Percentiles rank a stretch among this genome's conserved stretches.
These are phyloP conservation scores for Sporisorium exsertum DNA, from an alignment of 1,284 basidiomycete species.

Conservation along the genomic window DNA sequence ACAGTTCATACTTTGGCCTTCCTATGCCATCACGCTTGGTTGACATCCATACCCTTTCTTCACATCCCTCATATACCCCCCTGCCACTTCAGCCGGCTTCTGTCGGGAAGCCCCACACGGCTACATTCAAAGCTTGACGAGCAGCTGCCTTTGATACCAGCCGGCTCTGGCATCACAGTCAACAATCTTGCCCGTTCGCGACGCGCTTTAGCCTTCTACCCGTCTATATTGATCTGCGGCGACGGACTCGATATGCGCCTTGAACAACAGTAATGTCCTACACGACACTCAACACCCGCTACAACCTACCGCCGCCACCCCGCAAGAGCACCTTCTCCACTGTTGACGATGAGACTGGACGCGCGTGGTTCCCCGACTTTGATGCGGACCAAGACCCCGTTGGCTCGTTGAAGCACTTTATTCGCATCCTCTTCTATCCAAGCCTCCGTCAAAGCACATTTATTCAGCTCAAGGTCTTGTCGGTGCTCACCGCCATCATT, in stretches of 20 bases:
- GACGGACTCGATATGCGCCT: not conserved
- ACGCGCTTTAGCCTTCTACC: too few species aligned
- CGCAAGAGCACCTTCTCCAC: slow-evolving; percentile 26
- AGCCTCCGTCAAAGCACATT: slow-evolving; percentile 15
- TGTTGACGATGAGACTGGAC: slow-evolving; percentile 15
- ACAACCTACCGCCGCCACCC: slow-evolving; percentile 24
- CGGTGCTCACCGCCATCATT: slow-evolving; percentile 25
- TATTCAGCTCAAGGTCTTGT: slow-evolving; percentile 38
- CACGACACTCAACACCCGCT: slow-evolving; percentile 24
- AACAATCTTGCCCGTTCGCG: not conserved
- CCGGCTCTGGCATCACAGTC: not conserved
- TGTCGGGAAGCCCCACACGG: too few species aligned
- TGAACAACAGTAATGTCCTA: slow-evolving; percentile 20
- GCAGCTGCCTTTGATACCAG: too few species aligned
- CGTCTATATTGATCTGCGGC: not conserved
- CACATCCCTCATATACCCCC: not conserved
- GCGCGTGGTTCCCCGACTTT: slow-evolving; percentile 43
- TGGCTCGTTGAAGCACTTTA: slow-evolving; percentile 17
- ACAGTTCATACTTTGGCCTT: not conserved
- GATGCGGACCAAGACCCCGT: slow-evolving; percentile 14
- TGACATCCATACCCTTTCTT: too few species aligned
- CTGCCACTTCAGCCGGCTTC: too few species aligned
- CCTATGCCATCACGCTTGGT: too few species aligned
- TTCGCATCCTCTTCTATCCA: slow-evolving; percentile 29
- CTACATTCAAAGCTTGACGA: too few species aligned